Evolutionary conservation across 2,329 filamentous ascomycete species (phyloP), one percentile per base, ranked within the genome.

Genomic region (Stachybotrys echinatus): DNA sequence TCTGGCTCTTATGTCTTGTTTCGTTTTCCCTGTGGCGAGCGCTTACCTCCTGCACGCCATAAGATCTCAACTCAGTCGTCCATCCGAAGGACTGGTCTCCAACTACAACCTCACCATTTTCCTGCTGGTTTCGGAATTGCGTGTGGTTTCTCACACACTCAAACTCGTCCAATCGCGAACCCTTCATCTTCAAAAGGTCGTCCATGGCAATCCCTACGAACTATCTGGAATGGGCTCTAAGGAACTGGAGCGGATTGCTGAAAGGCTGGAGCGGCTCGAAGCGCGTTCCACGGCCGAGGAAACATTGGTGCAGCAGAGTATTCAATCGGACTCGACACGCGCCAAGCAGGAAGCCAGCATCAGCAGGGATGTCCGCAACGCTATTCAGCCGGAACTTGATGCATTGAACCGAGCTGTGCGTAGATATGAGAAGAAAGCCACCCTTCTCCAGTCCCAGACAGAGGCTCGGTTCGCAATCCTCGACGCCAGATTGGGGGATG

Each of bases 31-130:
- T 1, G 62, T 89, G 0, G 63, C 90, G 4, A 88, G 89, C n/a
- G 88, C 92, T 23, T 94, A 87, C 68, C 73, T 96, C 38, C 75
- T 97, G 12, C 92, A 96, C 63, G 74, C 82, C 19, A 88, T 96
- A 51, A 83, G 92, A 47, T 80, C 79, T 8, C 89, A 92, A 59
- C 80, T 97, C 18, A 92, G 88, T 21, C 79, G 88, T 2, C 89
- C 88, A 0, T 91, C 90, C 0, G 91, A 95, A 65, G 89, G 89
- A 2, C 74, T 97, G 12, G 86, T 97, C 6, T 95, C 90, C 5
- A 89, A 96, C 66, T 95, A 92, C 70, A 96, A 96, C 66, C 76
- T 97, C 49, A 91, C 87, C 12, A 89, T 97, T 48, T 97, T 96
- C 66, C 74, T 96, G 3, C 77, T 96, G 18, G 89, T 88, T 1